phyloP scores from a whole-genome alignment of 768 basidiomycete genomes.

The Auriscalpium microsporum region DNA sequence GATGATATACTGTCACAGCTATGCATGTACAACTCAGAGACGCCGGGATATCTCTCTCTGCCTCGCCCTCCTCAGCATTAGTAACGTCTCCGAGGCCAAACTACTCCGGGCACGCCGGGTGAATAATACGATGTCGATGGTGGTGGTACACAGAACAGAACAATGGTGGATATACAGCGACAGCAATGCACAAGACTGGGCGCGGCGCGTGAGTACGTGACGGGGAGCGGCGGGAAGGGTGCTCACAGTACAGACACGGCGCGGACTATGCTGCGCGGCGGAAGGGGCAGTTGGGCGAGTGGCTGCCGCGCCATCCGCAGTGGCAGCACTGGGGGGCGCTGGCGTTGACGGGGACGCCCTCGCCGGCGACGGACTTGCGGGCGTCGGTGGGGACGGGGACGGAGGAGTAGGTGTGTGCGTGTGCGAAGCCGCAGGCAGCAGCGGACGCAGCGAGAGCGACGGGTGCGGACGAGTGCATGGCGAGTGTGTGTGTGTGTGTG shows the following conservation, averaged over 20 bases:
- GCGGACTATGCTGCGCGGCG: constrained; percentile 25
- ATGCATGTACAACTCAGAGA: not conserved
- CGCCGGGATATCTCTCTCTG: not conserved
- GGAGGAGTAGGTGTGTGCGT: not conserved
- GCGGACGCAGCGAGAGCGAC: not conserved
- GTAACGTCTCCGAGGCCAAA: not conserved
- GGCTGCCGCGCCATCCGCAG: constrained; percentile 54
- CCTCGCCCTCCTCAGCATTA: not conserved
- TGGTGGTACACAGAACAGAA: constrained; percentile 17
- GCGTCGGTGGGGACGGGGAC: not conserved
- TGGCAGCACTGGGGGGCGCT: constrained; percentile 65
- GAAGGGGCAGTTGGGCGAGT: constrained; percentile 52
- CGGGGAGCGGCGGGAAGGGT: not conserved
- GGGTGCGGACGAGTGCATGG: not conserved
- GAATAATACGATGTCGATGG: not conserved
- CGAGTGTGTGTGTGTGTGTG: not conserved
- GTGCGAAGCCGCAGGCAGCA: not conserved
- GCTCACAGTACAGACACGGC: not conserved
- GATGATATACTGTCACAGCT: not conserved
- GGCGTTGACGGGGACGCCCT: constrained; percentile 30
- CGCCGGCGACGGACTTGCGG: constrained; percentile 18
- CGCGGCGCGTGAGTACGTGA: not conserved
- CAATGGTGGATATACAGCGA: not conserved
- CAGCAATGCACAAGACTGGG: not conserved
- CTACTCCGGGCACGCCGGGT: not conserved